These are phyloP conservation scores for Prorocentrum cordatum DNA, from an alignment of 169 alveolate genomes.

Conservation along the genomic window DNA sequence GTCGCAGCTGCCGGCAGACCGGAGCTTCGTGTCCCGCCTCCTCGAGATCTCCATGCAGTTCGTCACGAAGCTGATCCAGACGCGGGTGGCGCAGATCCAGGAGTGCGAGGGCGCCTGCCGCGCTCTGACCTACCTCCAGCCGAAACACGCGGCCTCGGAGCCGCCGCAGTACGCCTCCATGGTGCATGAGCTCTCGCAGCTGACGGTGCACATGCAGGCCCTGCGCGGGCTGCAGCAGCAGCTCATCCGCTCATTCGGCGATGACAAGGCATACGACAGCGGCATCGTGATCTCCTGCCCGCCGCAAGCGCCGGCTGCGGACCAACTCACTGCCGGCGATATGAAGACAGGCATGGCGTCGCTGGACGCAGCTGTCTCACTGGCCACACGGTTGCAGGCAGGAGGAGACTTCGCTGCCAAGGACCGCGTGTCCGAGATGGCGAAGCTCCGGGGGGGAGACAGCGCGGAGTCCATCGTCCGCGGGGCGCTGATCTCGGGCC, in stretches of 20 bases:
- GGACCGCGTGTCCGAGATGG: too few species aligned
- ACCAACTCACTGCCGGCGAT: too few species aligned
- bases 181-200: too few species aligned
- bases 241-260: slow-evolving; percentile 41
- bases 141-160: slow-evolving; percentile 35
- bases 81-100: slow-evolving; percentile 53
- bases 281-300: slow-evolving; percentile 33
- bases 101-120: slow-evolving; percentile 12
- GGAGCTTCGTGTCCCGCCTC: slow-evolving; percentile 51
- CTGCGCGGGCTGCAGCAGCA: slow-evolving; percentile 73
- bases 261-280: slow-evolving; percentile 37
- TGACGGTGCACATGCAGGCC: slow-evolving; percentile 68
- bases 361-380: too few species aligned
- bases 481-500: slow-evolving; percentile 29
- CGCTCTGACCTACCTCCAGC: slow-evolving; percentile 60
- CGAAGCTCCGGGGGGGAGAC: background rate
- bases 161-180: background rate
- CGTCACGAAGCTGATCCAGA: slow-evolving; percentile 28
- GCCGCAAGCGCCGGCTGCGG: background rate
- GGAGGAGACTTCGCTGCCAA: too few species aligned
- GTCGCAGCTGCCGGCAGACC: too few species aligned
- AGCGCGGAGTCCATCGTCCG: slow-evolving; percentile 19
- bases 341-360: too few species aligned
- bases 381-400: too few species aligned
- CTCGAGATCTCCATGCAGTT: slow-evolving; percentile 19